Evolutionary conservation across 805 yeast species (phyloP).

Genomic region (Lipomyces chichibuensis): DNA sequence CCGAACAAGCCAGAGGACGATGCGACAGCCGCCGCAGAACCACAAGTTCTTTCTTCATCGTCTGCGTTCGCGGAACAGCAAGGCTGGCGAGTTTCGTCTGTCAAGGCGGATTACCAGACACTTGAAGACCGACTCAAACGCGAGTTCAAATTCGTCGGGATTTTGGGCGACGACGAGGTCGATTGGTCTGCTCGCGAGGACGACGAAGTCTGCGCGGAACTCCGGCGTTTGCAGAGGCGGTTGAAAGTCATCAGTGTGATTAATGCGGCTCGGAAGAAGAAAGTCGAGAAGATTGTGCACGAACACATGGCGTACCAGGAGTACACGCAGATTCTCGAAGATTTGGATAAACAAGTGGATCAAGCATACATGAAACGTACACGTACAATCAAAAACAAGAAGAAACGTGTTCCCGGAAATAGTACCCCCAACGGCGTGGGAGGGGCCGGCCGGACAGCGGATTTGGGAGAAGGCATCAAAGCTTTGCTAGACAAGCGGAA

Average conservation of each 20-base stretch:
- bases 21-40: conserved; percentile 7
- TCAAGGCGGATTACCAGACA: conserved; percentile 67
- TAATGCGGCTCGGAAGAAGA: conserved; percentile 69
- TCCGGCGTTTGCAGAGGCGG: conserved; percentile 71
- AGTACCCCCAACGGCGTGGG: conserved; percentile 26
- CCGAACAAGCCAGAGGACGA: conserved; percentile 10
- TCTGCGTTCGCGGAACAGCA: conserved; percentile 39
- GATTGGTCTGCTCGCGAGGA: conserved; percentile 68
- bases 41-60: conserved; percentile 33
- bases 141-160: conserved; percentile 88
- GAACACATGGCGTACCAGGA: conserved; percentile 96
- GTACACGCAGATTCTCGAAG: conserved; percentile 84
- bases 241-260: conserved; percentile 61
- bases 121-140: conserved; percentile 86
- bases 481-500: conserved; percentile 80
- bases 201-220: conserved; percentile 87
- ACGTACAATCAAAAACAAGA: conserved; percentile 69
- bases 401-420: conserved; percentile 48
- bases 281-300: conserved; percentile 71
- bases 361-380: conserved; percentile 86
- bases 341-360: conserved; percentile 94
- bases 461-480: conserved; percentile 67
- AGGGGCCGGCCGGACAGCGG: conserved; percentile 44
- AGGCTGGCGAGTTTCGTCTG: conserved; percentile 53
- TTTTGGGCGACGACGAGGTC: conserved; percentile 65